Evolutionary conservation across 108 stramenopile genomes (phyloP), one percentile per base, ranked within the genome.

Genomic region (Aureococcus anophagefferens): DNA sequence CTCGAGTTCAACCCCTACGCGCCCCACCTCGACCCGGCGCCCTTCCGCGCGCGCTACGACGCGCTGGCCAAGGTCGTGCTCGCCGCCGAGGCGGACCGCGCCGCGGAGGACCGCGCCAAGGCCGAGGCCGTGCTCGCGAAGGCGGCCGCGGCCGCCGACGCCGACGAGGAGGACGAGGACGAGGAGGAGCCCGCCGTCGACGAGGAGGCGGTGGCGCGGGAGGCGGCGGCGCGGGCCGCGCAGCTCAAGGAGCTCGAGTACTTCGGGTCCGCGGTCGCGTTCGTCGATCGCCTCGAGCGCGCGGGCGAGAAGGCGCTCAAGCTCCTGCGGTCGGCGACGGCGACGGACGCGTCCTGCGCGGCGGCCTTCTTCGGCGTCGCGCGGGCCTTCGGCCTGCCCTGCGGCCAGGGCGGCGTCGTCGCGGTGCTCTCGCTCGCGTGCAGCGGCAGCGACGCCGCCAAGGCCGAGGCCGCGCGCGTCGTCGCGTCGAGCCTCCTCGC

Each of bases 1-100:
- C 78, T 98, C 25, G 95, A 94, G 76, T 86, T 93, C 76, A 98
- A 98, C 76, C 98, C 96, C 0, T 98, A 83, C 85, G 85, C 86
- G 83, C 91, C 90, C 67, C 77, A 81, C 45, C 86, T 98, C 40
- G 91, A 96, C 75, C 92, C 93, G 0, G 79, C 72, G 63, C 87
- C 88, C 34, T 94, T 92, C 77, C 70, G 71, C 18, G 78, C 74
- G 63, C 18, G 69, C 17, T 33, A 34, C n/a, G 9, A 0, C 30
- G 68, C 68, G 25, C 33, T 34, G 3, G 13, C 14, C 25, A 14
- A 4, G 36, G 31, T 30, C 32, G 33, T 63, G 37, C 4, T 16
- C 0, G 72, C 65, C 16, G 64, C 31, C 45, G 65, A 21, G 15
- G 21, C 65, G 40, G 40, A 44, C 40, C 40, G 13, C 40, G 40